phyloP scores from a whole-genome alignment of 2,329 filamentous ascomycete species.

The Alternaria solani region DNA sequence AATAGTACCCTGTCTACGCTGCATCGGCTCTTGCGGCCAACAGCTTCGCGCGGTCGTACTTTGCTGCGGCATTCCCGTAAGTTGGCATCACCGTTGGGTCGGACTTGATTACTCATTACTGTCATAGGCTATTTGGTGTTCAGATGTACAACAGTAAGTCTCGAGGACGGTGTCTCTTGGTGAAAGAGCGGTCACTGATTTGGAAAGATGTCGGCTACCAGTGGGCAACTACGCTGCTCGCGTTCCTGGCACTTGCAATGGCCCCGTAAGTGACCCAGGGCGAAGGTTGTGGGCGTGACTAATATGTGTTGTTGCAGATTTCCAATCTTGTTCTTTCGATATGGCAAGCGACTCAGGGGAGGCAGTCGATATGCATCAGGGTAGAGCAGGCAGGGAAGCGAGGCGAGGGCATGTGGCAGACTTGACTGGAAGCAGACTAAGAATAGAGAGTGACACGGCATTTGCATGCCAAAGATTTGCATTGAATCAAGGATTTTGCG shows the following conservation, averaged over 20 bases:
- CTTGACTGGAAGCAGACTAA: slow-evolving; percentile 33
- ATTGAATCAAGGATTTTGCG: slow-evolving; percentile 42
- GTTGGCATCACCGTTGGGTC: slow-evolving; percentile 8
- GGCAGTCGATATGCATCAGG: slow-evolving; percentile 57
- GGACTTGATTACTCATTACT: slow-evolving; percentile 8
- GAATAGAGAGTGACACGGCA: slow-evolving; percentile 49
- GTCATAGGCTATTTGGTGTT: slow-evolving; percentile 51
- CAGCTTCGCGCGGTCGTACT: slow-evolving; percentile 58
- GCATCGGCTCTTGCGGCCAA: slow-evolving; percentile 61
- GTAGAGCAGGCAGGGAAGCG: slow-evolving; percentile 27
- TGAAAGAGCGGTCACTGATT: slow-evolving; percentile 57
- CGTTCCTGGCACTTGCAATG: slow-evolving; percentile 60
- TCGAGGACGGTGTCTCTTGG: slow-evolving; percentile 30
- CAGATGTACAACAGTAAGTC: slow-evolving; percentile 62
- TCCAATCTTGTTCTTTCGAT: slow-evolving; percentile 59
- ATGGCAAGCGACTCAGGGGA: slow-evolving; percentile 58
- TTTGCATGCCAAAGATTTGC: slow-evolving; percentile 43
- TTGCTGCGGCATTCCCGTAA: slow-evolving; percentile 58
- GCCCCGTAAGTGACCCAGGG: slow-evolving; percentile 51
- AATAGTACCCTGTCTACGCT: slow-evolving; percentile 59
- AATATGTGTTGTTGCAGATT: slow-evolving; percentile 49
- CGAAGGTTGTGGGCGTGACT: slow-evolving; percentile 40
- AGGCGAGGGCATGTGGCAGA: slow-evolving; percentile 20
- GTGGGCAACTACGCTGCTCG: slow-evolving; percentile 59
- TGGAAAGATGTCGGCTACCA: slow-evolving; percentile 57